Evolutionary conservation across 352 stramenopile species (phyloP), one percentile per base, ranked within the genome.

Genomic region (Phytophthora pseudosyringae): DNA sequence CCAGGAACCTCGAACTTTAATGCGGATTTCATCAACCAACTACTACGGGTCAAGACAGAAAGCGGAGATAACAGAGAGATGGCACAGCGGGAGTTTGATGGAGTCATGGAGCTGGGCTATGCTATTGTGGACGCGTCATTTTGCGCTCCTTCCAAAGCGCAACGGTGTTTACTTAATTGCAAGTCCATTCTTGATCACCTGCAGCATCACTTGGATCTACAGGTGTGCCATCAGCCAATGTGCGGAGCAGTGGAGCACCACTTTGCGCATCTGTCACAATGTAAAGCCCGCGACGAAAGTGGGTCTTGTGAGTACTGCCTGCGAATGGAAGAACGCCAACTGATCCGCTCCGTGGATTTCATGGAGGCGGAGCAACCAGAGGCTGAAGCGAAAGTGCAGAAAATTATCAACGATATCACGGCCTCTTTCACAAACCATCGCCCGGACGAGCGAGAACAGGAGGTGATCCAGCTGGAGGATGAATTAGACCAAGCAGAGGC

Each of bases 61-160:
- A 47, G 25, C 15, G 48, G 41, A 38, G 48, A 69, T 29, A 51
- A 28, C 0, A 62, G 36, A 9, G 49, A 67, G 21, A 25, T 49
- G n/a, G 69, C 68, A 9, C 67, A 73, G 18, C 44, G 53, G 0
- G 61, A 74, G 40, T 81, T 89, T 59, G 64, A 83, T 26, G 50
- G 76, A 46, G 52, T 75, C 15, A 69, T 90, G 45, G 55, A 73
- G 8, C 40, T 88, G 13, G 81, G 75, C 16, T 84, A 71, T 55
- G 67, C 77, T 44, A 86, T 89, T 63, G 79, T 88, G 33, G 81
- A 90, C 21, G 79, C 81, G 21, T 83, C 75, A 8, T 89, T 90
- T 60, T 90, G 81, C 48, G 69, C 76, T 4, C 59, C 71, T 8
- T 48, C 75, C 3, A 88, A 86, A 69, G 71, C 77, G 10, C 66